These are phyloP conservation scores for Leccinum aurantiacum DNA, from an alignment of 768 basidiomycete genomes.

Conservation along the genomic window DNA sequence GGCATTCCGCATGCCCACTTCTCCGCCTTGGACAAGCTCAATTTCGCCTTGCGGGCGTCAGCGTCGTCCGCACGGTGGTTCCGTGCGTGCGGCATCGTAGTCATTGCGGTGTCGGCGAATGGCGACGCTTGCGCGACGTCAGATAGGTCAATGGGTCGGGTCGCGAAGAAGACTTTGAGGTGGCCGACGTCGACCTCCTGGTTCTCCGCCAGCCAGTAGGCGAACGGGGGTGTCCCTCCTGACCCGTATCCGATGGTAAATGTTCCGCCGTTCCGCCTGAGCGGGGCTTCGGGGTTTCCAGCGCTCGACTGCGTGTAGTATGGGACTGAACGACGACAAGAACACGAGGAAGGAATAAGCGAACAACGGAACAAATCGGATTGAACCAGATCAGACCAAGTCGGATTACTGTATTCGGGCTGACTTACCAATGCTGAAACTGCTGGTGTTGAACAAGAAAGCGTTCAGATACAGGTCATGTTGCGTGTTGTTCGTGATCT, in stretches of 20 bases:
- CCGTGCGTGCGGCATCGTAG: not conserved
- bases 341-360: not conserved
- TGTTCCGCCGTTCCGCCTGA: not conserved
- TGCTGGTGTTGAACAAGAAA: not conserved
- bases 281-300: not conserved
- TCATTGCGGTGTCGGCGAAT: not conserved
- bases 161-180: constrained; percentile 2
- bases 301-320: not conserved
- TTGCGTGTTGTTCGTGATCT: constrained; percentile 12
- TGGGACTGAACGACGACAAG: not conserved
- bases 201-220: constrained; percentile 3
- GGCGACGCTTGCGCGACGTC: not conserved
- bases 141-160: not conserved
- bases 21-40: not conserved
- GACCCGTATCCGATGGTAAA: not conserved
- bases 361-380: not conserved
- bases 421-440: not conserved
- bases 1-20: not conserved
- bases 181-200: not conserved
- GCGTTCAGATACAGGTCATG: not conserved
- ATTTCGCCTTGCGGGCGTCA: not conserved
- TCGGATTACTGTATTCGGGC: not conserved
- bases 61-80: not conserved
- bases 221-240: constrained; percentile 4
- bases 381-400: not conserved